Evolutionary conservation across 208 protist genomes (phyloP).

Genomic region (Sergeia podlipaevii): DNA sequence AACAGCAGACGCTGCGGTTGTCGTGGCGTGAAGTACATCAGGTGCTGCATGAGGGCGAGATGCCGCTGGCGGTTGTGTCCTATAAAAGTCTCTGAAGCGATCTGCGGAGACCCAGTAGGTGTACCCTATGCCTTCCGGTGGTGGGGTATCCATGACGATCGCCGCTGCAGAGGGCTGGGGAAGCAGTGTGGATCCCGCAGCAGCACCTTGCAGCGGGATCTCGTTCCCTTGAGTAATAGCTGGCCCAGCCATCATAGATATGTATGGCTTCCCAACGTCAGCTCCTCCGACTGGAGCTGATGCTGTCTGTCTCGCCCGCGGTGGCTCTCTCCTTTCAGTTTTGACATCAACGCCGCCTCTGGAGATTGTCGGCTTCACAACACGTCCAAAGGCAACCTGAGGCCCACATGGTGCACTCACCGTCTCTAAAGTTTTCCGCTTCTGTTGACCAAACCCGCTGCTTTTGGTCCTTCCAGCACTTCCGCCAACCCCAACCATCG

Average conservation of each 20-base stretch:
- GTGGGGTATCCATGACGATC: not conserved
- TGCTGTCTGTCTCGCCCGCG: not conserved
- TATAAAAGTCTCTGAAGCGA: no score
- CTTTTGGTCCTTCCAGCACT: no score
- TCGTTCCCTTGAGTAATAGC: not conserved
- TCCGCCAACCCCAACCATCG: no score
- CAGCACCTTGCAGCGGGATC: conserved; percentile 30
- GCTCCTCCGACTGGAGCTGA: not conserved
- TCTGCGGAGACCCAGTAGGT: conserved; percentile 1
- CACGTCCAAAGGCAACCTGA: no score
- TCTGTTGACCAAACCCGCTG: no score
- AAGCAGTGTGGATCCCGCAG: conserved; percentile 14
- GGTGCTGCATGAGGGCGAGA: not conserved
- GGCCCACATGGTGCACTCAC: no score
- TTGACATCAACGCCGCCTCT: no score
- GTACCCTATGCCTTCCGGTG: not conserved
- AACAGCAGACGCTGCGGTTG: not conserved
- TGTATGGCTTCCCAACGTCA: conserved; percentile 5
- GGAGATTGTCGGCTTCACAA: no score
- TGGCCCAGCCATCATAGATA: not conserved
- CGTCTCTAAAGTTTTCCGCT: no score
- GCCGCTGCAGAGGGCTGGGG: conserved; percentile 1
- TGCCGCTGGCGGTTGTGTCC: not conserved
- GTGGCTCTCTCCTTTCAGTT: no score
- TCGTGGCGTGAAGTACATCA: not conserved